Conservation (phyloP, 208 protist genomes). For the Herpetomonas tarakana region DNA sequence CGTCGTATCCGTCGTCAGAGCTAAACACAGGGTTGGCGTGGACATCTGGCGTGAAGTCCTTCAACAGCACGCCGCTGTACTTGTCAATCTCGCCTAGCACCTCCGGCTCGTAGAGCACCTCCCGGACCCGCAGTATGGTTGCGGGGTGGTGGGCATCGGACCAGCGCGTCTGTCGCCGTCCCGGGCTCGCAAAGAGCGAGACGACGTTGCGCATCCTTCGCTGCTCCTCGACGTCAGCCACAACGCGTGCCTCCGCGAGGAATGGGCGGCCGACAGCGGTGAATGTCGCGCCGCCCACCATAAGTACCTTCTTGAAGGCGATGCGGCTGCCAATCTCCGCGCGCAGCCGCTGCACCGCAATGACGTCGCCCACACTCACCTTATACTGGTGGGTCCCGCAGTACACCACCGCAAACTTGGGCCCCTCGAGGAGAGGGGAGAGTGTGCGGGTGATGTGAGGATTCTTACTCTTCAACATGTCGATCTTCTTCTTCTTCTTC, state of each 20-base stretch:
- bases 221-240: conserved; percentile 88
- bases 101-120: conserved; percentile 67
- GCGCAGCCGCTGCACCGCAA: conserved; percentile 76
- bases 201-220: conserved; percentile 87
- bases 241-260: conserved; percentile 57
- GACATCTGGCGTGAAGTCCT: conserved; percentile 32
- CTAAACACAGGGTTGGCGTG: conserved; percentile 69
- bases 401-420: conserved; percentile 89
- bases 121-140: conserved; percentile 78
- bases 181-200: conserved; percentile 70
- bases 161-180: conserved; percentile 62
- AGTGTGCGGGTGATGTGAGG: conserved; percentile 35
- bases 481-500: conserved; percentile 3
- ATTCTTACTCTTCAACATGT: conserved; percentile 39
- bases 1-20: conserved; percentile 56
- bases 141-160: conserved; percentile 75
- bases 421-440: conserved; percentile 48
- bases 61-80: conserved; percentile 57
- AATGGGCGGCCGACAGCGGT: conserved; percentile 88
- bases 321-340: conserved; percentile 78
- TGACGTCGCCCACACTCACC: conserved; percentile 73
- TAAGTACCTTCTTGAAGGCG: conserved; percentile 84
- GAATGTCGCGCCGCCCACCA: conserved; percentile 83
- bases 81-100: conserved; percentile 84
- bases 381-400: conserved; percentile 91